A percentile compares a stretch with the other conserved stretches of the same genome.
Evolutionary conservation across 352 stramenopile species (phyloP).

Genomic region (Globisporangium cederbergense): DNA sequence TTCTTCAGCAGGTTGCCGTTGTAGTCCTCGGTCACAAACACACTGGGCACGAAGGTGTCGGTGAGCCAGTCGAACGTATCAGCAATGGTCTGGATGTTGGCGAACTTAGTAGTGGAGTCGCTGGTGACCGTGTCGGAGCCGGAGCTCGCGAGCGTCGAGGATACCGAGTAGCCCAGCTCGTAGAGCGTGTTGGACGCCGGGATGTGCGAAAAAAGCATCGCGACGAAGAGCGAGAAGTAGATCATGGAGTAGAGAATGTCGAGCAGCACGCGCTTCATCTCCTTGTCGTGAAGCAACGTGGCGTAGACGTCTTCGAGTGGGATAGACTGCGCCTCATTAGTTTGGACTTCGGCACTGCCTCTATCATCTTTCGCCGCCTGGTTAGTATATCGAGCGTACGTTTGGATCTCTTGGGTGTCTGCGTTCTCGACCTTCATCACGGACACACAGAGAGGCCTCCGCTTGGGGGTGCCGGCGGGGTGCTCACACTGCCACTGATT

Average conservation of each 20-base stretch:
- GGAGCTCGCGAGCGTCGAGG: conserved; percentile 29
- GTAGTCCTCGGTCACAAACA: conserved; percentile 53
- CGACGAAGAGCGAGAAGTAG: conserved; percentile 41
- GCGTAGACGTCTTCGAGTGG: conserved; percentile 24
- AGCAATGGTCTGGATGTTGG: conserved; percentile 31
- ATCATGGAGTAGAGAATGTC: conserved; percentile 31
- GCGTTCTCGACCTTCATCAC: conserved; percentile 11
- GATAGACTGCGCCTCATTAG: not conserved
- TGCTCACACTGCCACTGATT: not conserved
- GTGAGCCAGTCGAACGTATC: conserved; percentile 50
- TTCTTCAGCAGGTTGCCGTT: conserved; percentile 32
- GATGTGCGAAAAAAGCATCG: conserved; percentile 46
- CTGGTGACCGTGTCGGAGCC: conserved; percentile 43
- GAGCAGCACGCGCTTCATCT: conserved; percentile 28
- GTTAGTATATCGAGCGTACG: not conserved
- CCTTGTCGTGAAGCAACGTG: conserved; percentile 36
- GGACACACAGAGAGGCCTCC: not conserved
- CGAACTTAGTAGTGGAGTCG: conserved; percentile 44
- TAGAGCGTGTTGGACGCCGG: conserved; percentile 29
- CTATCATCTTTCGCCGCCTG: not conserved
- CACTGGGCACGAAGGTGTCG: conserved; percentile 32
- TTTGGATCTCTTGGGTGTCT: not conserved
- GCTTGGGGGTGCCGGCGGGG: too few species aligned
- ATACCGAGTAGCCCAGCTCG: conserved; percentile 31
- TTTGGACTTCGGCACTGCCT: too few species aligned